Evolutionary conservation across 345 rosid species (phyloP).

Genomic region (Lepidium didymum): DNA sequence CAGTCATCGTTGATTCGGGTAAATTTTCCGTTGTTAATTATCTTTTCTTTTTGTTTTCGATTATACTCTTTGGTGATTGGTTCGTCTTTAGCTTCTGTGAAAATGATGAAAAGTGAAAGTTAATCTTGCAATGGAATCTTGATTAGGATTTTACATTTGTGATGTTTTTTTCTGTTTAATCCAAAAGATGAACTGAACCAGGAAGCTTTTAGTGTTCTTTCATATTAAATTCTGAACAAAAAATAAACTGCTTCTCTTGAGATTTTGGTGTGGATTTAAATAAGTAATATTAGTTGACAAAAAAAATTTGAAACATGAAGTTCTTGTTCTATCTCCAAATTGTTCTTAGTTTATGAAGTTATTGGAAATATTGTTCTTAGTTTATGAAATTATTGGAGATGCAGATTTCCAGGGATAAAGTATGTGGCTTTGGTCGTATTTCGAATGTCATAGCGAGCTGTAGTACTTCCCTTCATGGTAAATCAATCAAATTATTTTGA

Average conservation of each 20-base stretch:
- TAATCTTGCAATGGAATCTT: neutral
- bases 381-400: neutral
- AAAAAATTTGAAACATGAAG: neutral
- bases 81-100: neutral
- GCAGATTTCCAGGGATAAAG: conserved; percentile 37
- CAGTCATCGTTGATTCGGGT: conserved; percentile 39
- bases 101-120: neutral
- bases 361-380: neutral
- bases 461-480: conserved; percentile 37
- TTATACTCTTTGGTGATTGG: neutral
- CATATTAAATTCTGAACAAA: neutral
- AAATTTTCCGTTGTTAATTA: neutral
- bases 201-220: neutral
- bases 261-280: neutral
- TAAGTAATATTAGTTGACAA: neutral
- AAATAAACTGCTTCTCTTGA: neutral
- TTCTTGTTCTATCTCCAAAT: neutral
- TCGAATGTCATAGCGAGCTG: conserved; percentile 16
- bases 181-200: neutral
- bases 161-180: neutral
- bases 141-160: neutral
- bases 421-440: conserved; percentile 17
- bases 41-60: neutral
- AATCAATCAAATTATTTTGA: neutral
- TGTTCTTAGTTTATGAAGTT: neutral